Base-by-base conservation (phyloP, 768 basidiomycete genomes). In the Cyclocybe aegerita region DNA sequence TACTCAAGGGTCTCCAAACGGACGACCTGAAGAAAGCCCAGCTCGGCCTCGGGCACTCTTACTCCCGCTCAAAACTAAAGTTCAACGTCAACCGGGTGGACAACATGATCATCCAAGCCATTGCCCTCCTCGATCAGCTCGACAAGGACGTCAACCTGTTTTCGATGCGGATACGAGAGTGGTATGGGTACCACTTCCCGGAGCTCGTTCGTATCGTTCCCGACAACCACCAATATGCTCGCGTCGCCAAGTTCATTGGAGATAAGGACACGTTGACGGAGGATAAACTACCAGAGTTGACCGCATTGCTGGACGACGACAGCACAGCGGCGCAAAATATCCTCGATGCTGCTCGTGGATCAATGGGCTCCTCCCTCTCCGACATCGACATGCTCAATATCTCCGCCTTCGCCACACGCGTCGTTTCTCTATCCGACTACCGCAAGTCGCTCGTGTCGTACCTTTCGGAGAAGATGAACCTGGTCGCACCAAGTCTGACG, bases 71-170 rank as follows among this genome's bases (percentile, higher is more conserved):
- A 36, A 98, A 98, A 68, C 88, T 98, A 55, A 98, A 98, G 74
- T 98, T 93, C 81, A 95, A 94, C 70, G 92, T 94, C 48, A 95
- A 95, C 77, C 81, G 92, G 46, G 83, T 91, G 49, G 94, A 97
- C 73, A 97, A 98, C 79, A 98, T 98, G 96, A 98, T 98, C 72
- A 98, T 98, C 60, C 96, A 98, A 72, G 96, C 96, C 52, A 98
- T 98, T 66, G 91, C 95, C 4, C 86, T 98, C 50, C 90, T 97
- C 61, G 96, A 98, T 74, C 95, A 98, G 64, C 88, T 98, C 63
- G 96, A 98, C 81, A 98, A 98, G 78, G 96, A 98, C 69, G 93
- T 98, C 70, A 98, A 98, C 76, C 84, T 95, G 30, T 98, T 98
- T 68, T 89, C 94, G 14, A 98, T 98, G 96, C 90, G 96, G 32